A percentile compares a stretch with the other conserved stretches of the same genome.
Conservation (phyloP, 169 alveolate species). For the Fabrea salina region DNA sequence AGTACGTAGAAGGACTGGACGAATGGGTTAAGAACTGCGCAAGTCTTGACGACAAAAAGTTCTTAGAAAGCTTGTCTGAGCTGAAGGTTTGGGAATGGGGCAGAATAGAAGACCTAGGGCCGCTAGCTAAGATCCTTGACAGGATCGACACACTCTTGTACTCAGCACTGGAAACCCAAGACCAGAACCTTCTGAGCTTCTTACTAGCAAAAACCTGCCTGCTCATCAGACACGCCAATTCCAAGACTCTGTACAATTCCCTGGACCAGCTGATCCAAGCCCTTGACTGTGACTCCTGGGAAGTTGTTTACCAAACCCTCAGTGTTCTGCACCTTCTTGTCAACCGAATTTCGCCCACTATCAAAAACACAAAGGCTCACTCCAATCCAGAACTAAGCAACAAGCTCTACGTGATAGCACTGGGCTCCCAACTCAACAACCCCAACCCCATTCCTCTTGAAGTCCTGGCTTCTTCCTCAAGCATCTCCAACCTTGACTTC, state of each 20-base stretch:
- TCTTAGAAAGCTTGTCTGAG: not conserved
- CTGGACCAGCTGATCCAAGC: not conserved
- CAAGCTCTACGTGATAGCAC: slow-evolving; percentile 15
- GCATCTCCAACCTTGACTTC: not conserved
- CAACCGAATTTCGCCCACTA: not conserved
- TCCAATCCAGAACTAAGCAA: not conserved
- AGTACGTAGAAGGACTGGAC: not conserved
- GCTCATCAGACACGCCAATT: not conserved
- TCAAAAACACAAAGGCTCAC: not conserved
- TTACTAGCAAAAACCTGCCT: not conserved
- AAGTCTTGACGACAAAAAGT: slow-evolving; percentile 6
- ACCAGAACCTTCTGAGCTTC: not conserved
- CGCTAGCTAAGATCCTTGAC: not conserved
- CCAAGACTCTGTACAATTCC: slow-evolving; percentile 17
- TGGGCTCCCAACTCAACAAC: slow-evolving; percentile 15
- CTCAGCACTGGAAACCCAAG: not conserved
- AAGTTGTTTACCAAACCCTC: slow-evolving; percentile 8
- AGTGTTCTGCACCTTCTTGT: not conserved
- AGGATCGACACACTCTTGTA: slow-evolving; percentile 2
- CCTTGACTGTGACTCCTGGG: not conserved
- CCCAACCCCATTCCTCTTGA: not conserved
- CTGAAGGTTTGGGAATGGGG: slow-evolving; percentile 22
- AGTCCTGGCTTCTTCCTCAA: not conserved
- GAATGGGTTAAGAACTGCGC: not conserved
- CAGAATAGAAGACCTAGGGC: slow-evolving; percentile 9